A percentile compares a stretch with the other conserved stretches of the same genome.
Evolutionary conservation across 2,329 filamentous ascomycete genomes (phyloP).

Genomic region (Fusarium austroafricanum): DNA sequence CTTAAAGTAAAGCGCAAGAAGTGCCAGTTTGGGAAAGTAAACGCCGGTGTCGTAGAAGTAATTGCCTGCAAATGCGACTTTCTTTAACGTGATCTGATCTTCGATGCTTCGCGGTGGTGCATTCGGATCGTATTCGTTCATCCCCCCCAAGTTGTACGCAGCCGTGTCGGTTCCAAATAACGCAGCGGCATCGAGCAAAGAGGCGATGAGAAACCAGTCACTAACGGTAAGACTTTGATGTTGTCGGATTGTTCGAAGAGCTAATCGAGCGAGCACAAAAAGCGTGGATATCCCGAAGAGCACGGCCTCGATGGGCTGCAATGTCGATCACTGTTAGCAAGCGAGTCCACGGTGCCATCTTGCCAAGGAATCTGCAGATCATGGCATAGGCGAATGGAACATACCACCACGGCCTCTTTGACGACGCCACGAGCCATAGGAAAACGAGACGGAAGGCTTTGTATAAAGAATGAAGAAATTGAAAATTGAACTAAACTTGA

Average conservation of each 20-base stretch:
- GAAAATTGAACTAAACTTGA: background rate
- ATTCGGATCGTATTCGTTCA: constrained; percentile 44
- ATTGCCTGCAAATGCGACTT: constrained; percentile 48
- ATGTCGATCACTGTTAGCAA: constrained; percentile 17
- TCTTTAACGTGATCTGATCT: constrained; percentile 41
- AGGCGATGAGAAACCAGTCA: constrained; percentile 47
- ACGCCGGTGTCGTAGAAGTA: constrained; percentile 50
- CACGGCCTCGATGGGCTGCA: constrained; percentile 47
- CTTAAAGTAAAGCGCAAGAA: constrained; percentile 47
- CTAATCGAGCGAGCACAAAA: constrained; percentile 40
- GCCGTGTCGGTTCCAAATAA: constrained; percentile 44
- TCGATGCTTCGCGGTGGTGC: constrained; percentile 11
- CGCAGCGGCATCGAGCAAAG: constrained; percentile 43
- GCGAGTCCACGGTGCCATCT: background rate
- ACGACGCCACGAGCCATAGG: constrained; percentile 30
- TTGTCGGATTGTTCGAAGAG: constrained; percentile 44
- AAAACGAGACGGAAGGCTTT: background rate
- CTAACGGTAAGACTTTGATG: constrained; percentile 44
- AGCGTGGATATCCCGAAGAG: constrained; percentile 40
- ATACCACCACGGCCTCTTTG: constrained; percentile 38
- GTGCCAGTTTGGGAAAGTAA: constrained; percentile 47
- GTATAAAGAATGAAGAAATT: background rate
- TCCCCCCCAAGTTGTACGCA: constrained; percentile 45
- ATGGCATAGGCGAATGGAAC: background rate
- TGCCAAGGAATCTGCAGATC: constrained; percentile 3